Conservation (phyloP, 169 alveolate species). For the Perkinsus olseni region DNA sequence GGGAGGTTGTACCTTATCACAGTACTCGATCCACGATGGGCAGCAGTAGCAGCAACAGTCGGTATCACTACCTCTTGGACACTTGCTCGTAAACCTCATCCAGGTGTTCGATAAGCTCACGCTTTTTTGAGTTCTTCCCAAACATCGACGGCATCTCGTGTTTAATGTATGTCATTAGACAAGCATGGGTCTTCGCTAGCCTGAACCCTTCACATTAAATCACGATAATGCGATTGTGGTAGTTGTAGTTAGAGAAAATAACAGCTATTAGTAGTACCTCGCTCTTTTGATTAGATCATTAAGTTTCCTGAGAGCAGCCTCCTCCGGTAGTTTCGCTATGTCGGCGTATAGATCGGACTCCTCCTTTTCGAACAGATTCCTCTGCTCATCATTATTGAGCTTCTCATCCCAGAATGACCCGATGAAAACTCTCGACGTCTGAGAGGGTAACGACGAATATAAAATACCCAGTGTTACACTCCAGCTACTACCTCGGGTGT, state of each 20-base stretch:
- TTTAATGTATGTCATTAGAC: slow-evolving; percentile 27
- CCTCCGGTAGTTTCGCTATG: slow-evolving; percentile 50
- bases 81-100: slow-evolving; percentile 31
- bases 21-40: background rate
- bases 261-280: slow-evolving; percentile 19
- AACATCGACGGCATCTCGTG: slow-evolving; percentile 27
- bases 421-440: slow-evolving; percentile 45
- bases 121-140: slow-evolving; percentile 15
- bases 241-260: no score
- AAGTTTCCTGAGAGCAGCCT: slow-evolving; percentile 39
- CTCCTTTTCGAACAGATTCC: slow-evolving; percentile 57
- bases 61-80: slow-evolving; percentile 5
- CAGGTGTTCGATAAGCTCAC: slow-evolving; percentile 15
- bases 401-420: slow-evolving; percentile 61
- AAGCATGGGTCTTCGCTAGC: slow-evolving; percentile 16
- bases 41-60: no score
- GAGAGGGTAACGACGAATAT: background rate
- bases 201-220: background rate
- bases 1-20: slow-evolving; percentile 21
- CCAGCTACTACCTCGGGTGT: slow-evolving; percentile 17
- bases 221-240: no score
- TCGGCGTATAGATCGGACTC: slow-evolving; percentile 52
- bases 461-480: background rate
- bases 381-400: slow-evolving; percentile 45
- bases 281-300: slow-evolving; percentile 56